Conservation (phyloP, 805 yeast genomes). For the Monosporozyma solicola region DNA sequence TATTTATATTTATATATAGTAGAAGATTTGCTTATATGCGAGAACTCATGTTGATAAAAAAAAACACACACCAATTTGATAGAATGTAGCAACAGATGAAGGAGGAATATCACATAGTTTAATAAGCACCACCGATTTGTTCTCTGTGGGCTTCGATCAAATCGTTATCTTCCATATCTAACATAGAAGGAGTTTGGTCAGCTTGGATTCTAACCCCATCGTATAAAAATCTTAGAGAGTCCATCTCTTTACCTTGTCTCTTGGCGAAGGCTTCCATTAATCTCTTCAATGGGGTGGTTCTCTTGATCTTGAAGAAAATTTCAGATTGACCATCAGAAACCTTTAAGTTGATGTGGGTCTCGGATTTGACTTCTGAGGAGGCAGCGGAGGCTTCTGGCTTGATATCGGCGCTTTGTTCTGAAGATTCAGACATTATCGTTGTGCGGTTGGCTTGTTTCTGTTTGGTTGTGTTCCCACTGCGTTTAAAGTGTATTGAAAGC, state of each 20-base stretch:
- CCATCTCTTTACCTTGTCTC: slow-evolving; percentile 86
- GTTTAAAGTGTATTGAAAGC: slow-evolving; percentile 33
- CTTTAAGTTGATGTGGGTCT: slow-evolving; percentile 84
- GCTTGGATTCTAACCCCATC: slow-evolving; percentile 89
- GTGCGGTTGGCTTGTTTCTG: background rate
- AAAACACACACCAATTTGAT: too few species aligned
- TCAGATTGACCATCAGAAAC: slow-evolving; percentile 93
- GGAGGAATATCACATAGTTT: background rate
- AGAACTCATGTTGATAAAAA: background rate
- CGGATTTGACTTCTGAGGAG: slow-evolving; percentile 48
- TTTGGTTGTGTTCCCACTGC: slow-evolving; percentile 28
- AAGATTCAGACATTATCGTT: slow-evolving; percentile 20
- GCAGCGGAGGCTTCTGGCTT: slow-evolving; percentile 24
- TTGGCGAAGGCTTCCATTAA: slow-evolving; percentile 97
- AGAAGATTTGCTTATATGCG: background rate
- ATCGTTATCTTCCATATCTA: slow-evolving; percentile 93
- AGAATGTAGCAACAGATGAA: background rate
- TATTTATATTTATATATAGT: background rate
- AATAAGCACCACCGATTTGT: slow-evolving; percentile 58
- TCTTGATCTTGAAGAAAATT: slow-evolving; percentile 89
- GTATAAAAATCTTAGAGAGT: slow-evolving; percentile 75
- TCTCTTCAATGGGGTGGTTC: slow-evolving; percentile 84
- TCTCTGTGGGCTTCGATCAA: slow-evolving; percentile 95
- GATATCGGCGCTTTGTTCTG: slow-evolving; percentile 18
- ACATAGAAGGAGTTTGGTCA: slow-evolving; percentile 84